Evolutionary conservation across 148 eudicot species (phyloP), one percentile per base, ranked within the genome.

Genomic region (Arbutus unedo): DNA sequence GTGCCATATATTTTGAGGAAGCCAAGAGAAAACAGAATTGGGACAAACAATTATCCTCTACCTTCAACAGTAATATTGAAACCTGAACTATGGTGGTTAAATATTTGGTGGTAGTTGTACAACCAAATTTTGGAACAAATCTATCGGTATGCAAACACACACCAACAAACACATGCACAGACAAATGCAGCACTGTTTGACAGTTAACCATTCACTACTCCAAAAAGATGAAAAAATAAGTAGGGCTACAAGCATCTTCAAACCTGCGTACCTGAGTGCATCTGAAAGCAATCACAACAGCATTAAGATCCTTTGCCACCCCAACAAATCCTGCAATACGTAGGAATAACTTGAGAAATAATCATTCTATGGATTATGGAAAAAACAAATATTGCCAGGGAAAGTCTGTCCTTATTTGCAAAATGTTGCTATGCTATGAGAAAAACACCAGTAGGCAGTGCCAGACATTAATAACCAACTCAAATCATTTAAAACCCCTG

Each of bases 261-360:
- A 82, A 94, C 99, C 99, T 96, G 93, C 44, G 81, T 81, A 89
- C 99, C 81, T 96, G 95, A 73, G 98, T 96, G 74, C 99, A 98
- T 74, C 98, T 83, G 81, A 96, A 96, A 51, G 99, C 98, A 88
- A 96, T 89, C 75, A 96, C 93, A 80, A 90, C 84, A 45, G 99
- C 94, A 82, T 94, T 91, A 47, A 94, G 92, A 90, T 92, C 87
- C 74, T 84, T 81, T 74, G 98, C 93, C 76, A 96, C 87, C 77
- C 99, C 99, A 80, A 96, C 99, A 90, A 92, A 96, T 83, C 98
- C 98, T 96, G 90, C 88, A 86, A 82, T 8, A 76, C 15, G 83
- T 19, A 18, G 54, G 70, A 31, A 83, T 54, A 62, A 21, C 38
- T 59, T 47, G 45, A 49, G 2, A 31, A 59, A 82, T 31, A 31